These are phyloP conservation scores for Chlorella sp. DNA, from an alignment of 139 green algal species.

Conservation along the genomic window DNA sequence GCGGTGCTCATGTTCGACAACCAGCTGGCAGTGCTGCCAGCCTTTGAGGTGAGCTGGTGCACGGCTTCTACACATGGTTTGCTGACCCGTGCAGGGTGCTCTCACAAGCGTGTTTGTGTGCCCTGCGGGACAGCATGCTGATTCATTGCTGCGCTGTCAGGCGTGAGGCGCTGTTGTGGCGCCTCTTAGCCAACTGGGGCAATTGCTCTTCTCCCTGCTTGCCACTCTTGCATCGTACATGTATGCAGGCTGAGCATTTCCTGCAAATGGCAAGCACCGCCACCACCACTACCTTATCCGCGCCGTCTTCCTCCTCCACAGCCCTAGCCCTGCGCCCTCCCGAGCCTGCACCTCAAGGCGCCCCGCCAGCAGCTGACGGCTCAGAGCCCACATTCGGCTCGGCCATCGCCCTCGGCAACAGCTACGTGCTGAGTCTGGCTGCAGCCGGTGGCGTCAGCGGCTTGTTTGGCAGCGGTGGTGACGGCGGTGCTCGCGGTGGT, in stretches of 20 bases:
- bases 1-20: conserved; percentile 63
- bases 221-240: no score
- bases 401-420: conserved; percentile 54
- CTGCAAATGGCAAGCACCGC: no score
- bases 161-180: no score
- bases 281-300: conserved; percentile 5
- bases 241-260: not conserved
- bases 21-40: conserved; percentile 69
- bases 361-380: not conserved
- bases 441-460: conserved; percentile 39
- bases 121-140: no score
- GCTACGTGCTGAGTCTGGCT: conserved; percentile 65
- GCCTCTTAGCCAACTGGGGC: no score
- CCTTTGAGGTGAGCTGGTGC: conserved; percentile 41
- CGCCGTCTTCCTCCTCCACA: not conserved
- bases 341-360: not conserved
- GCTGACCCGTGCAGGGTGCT: no score
- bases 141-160: no score
- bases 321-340: not conserved
- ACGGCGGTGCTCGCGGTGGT: not conserved
- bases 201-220: no score
- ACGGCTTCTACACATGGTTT: no score
- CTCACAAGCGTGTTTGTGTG: no score
- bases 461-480: not conserved
- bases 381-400: not conserved